These are phyloP conservation scores for Tolypocladium ophioglossoides DNA, from an alignment of 2,329 filamentous ascomycete species.

Conservation along the genomic window DNA sequence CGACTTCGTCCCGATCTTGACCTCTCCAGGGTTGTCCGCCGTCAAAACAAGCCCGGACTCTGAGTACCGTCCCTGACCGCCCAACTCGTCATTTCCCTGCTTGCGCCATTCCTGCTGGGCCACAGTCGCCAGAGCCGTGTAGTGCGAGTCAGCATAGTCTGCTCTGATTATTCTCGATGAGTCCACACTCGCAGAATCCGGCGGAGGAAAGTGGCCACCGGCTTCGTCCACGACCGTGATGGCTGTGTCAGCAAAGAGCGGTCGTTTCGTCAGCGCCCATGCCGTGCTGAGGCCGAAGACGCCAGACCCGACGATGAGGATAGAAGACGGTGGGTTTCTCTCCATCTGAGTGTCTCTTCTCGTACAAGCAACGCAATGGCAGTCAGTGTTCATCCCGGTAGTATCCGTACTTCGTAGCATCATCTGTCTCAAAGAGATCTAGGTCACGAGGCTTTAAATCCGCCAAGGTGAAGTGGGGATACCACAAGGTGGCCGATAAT, in stretches of 20 bases:
- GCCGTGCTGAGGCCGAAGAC: conserved; percentile 54
- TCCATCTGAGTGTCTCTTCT: conserved; percentile 13
- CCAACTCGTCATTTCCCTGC: conserved; percentile 41
- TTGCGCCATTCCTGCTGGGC: conserved; percentile 63
- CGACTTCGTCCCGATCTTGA: conserved; percentile 24
- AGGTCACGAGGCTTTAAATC: background rate
- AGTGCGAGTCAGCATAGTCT: conserved; percentile 75
- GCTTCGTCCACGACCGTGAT: conserved; percentile 53
- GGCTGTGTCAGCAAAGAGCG: conserved; percentile 37
- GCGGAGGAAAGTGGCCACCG: conserved; percentile 45
- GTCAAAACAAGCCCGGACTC: conserved; percentile 60
- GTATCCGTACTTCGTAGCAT: background rate
- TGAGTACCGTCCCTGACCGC: conserved; percentile 55
- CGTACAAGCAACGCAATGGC: background rate
- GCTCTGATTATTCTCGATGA: conserved; percentile 53
- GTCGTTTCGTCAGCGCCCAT: conserved; percentile 55
- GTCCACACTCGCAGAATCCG: conserved; percentile 51
- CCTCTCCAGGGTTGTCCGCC: conserved; percentile 32
- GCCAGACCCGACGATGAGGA: conserved; percentile 61
- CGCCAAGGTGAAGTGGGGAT: background rate
- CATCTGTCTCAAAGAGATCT: background rate
- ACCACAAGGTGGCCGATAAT: background rate
- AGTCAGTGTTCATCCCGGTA: background rate
- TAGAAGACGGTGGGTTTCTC: conserved; percentile 27
- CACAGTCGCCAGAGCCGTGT: conserved; percentile 60